A percentile compares a stretch with the other conserved stretches of the same genome.
Conservation (phyloP, 2,329 filamentous ascomycete species). For the Teratosphaeriaceae sp. region DNA sequence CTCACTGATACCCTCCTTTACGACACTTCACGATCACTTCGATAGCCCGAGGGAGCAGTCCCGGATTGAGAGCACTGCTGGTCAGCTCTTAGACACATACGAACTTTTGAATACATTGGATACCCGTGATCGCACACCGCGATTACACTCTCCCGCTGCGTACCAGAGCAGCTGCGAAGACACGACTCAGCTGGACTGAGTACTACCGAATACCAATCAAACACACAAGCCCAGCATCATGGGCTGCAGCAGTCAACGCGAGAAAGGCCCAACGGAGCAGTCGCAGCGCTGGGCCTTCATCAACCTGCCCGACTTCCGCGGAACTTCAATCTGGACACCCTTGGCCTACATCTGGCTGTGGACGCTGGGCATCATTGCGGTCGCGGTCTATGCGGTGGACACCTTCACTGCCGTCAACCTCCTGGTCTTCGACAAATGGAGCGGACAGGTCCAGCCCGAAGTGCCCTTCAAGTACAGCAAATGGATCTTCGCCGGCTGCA, state of each 20-base stretch:
- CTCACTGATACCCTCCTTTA: slow-evolving; percentile 4
- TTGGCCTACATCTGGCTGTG: slow-evolving; percentile 83
- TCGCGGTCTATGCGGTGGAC: slow-evolving; percentile 83
- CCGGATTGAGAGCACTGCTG: slow-evolving; percentile 5
- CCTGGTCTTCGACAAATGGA: slow-evolving; percentile 83
- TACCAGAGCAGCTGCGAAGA: slow-evolving; percentile 1
- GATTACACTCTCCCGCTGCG: not conserved
- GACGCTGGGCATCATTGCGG: slow-evolving; percentile 68
- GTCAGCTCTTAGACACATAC: slow-evolving; percentile 1
- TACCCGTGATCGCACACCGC: slow-evolving; percentile 1
- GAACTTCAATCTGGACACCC: slow-evolving; percentile 66
- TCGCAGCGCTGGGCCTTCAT: slow-evolving; percentile 80
- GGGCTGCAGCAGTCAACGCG: slow-evolving; percentile 30
- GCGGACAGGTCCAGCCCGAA: slow-evolving; percentile 70
- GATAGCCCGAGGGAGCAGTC: too few species aligned
- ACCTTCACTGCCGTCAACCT: slow-evolving; percentile 91
- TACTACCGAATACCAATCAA: not conserved
- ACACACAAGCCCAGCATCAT: slow-evolving; percentile 15
- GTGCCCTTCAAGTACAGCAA: slow-evolving; percentile 74
- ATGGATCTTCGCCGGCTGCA: slow-evolving; percentile 92
- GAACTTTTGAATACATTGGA: slow-evolving; percentile 3
- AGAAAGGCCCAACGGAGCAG: slow-evolving; percentile 35
- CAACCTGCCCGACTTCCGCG: slow-evolving; percentile 69
- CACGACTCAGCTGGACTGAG: slow-evolving; percentile 7
- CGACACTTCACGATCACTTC: not conserved